A percentile compares a stretch with the other conserved stretches of the same genome.
Conservation (phyloP, 1,284 basidiomycete species). For the Puccinia triticina region DNA sequence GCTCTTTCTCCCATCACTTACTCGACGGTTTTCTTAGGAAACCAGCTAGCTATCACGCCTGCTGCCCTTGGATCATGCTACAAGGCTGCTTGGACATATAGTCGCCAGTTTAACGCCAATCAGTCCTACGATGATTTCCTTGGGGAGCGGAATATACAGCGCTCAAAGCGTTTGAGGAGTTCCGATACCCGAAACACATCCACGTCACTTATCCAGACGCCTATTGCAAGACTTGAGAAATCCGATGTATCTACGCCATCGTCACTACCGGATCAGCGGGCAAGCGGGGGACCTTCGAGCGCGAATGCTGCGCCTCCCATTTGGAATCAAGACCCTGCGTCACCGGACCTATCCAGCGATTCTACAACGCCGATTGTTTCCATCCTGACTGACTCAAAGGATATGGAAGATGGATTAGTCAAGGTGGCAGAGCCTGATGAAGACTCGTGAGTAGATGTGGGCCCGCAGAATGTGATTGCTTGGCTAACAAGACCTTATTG, state of each 20-base stretch:
- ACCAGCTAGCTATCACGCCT: slow-evolving; percentile 33
- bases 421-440: slow-evolving; percentile 46
- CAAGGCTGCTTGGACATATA: slow-evolving; percentile 45
- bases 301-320: slow-evolving; percentile 6
- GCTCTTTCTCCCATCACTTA: slow-evolving; percentile 17
- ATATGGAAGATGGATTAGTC: slow-evolving; percentile 28
- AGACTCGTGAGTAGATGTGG: slow-evolving; percentile 28
- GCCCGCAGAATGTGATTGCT: neutral
- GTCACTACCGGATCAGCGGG: slow-evolving; percentile 13
- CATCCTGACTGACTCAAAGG: slow-evolving; percentile 27
- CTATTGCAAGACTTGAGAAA: slow-evolving; percentile 25
- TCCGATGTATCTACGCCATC: slow-evolving; percentile 11
- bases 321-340: slow-evolving; percentile 8
- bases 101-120: slow-evolving; percentile 3
- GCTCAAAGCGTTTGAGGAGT: slow-evolving; percentile 25
- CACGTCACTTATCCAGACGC: slow-evolving; percentile 3
- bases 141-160: slow-evolving; percentile 10
- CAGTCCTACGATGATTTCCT: slow-evolving; percentile 35
- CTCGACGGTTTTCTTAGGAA: slow-evolving; percentile 33
- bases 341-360: slow-evolving; percentile 17
- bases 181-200: slow-evolving; percentile 9
- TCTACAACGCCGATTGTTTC: slow-evolving; percentile 13
- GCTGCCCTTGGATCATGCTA: slow-evolving; percentile 34
- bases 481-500: neutral
- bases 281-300: neutral